Evolutionary conservation across 768 basidiomycete genomes (phyloP), one percentile per base, ranked within the genome.

Genomic region (Scleroderma citrinum): DNA sequence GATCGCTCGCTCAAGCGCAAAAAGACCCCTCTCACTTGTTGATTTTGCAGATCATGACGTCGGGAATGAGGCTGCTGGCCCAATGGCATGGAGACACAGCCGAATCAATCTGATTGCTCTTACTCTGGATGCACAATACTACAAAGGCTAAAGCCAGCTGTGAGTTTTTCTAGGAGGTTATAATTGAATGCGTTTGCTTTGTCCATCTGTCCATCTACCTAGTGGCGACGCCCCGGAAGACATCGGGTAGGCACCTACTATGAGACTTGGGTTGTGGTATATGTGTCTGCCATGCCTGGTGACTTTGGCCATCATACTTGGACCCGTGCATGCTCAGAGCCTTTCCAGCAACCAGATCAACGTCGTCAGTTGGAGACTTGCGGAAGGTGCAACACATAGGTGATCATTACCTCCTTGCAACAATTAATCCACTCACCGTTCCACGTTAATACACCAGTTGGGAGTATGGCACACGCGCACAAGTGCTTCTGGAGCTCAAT

Each of bases 401-500:
- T 63, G 44, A 55, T 67, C 47, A 21, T n/a, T 5, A 7, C 36
- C 19, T 44, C 42, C 23, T 19, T 49, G 29, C 23, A 14, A 7
- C 7, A 11, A 21, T 7, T 30, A 20, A 34, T 29, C 17, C 10
- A 11, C 20, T 32, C 8, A 16, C 24, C 7, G 44, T 30, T 20
- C n/a, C n/a, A n/a, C n/a, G n/a, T n/a, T n/a, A n/a, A n/a, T n/a
- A n/a, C 36, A 7, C 21, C 23, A 79, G 78, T 45, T 81, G 79
- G 79, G 78, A 79, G 49, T 68, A 75, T 45, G 80, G 80, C 34
- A 76, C 71, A 0, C 73, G 71, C 13, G 69, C 76, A 1, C 62
- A 81, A 53, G 76, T 77, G 8, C 69, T 81, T 38, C 64, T 75
- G 46, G 81, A 82, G 52, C 69, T 70, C 53, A 69, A 76, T 39